Conservation (phyloP, 306 rosid species). For the Pueraria montana region DNA sequence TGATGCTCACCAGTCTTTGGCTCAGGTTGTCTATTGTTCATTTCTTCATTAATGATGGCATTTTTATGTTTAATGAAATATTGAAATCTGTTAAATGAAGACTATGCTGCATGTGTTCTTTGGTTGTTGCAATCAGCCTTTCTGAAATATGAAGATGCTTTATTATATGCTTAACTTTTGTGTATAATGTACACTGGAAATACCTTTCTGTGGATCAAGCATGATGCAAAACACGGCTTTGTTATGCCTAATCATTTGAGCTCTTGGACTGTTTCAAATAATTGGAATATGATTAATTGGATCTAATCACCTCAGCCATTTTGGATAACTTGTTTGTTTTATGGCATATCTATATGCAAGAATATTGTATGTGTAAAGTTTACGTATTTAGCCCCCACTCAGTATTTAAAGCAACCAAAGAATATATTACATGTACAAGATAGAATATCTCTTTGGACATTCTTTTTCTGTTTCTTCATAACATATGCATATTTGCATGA, state of each 20-base stretch:
- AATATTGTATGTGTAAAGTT: neutral
- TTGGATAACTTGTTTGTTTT: conserved; percentile 15
- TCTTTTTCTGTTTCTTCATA: conserved; percentile 18
- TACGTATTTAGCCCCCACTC: neutral
- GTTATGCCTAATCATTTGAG: neutral
- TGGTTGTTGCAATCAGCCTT: conserved; percentile 29
- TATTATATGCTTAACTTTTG: neutral
- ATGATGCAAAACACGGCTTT: conserved; percentile 8
- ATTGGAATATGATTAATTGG: conserved; percentile 20
- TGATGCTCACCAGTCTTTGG: conserved; percentile 88
- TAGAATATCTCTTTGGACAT: conserved; percentile 17
- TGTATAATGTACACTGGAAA: neutral
- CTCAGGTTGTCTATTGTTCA: conserved; percentile 73
- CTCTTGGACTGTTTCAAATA: conserved; percentile 11
- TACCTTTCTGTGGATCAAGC: conserved; percentile 2
- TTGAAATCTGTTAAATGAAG: conserved; percentile 34
- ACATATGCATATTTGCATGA: conserved; percentile 3
- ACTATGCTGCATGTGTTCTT: conserved; percentile 3
- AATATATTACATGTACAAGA: neutral
- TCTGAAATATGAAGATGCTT: conserved; percentile 27
- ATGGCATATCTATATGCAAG: neutral
- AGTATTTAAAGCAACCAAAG: conserved; percentile 7
- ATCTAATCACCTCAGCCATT: neutral
- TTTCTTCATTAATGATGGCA: conserved; percentile 27
- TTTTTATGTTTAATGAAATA: conserved; percentile 36